phyloP scores from a whole-genome alignment of 768 basidiomycete species.

The Suillus clintonianus region DNA sequence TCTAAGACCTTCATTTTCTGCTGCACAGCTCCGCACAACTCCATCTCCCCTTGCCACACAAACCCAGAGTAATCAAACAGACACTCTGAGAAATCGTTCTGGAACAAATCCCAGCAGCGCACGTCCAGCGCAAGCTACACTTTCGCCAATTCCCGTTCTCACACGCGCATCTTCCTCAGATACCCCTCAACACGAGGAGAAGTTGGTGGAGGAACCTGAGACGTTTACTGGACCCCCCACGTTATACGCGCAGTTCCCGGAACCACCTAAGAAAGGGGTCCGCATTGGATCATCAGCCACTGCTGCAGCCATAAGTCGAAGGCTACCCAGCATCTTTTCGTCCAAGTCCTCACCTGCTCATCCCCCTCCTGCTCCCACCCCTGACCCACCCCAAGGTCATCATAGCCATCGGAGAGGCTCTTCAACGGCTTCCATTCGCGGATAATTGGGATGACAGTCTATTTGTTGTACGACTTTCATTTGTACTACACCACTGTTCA shows the following conservation, averaged over 20 bases:
- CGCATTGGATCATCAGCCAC: constrained; percentile 43
- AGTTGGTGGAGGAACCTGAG: constrained; percentile 47
- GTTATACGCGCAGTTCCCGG: constrained; percentile 72
- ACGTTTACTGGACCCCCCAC: constrained; percentile 64
- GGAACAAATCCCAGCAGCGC: constrained; percentile 64
- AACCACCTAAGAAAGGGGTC: constrained; percentile 58
- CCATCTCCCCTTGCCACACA: constrained; percentile 39
- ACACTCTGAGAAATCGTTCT: constrained; percentile 53
- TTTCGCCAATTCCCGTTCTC: constrained; percentile 42
- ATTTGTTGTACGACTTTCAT: constrained; percentile 6
- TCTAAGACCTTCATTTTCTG: constrained; percentile 74
- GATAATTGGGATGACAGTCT: constrained; percentile 12
- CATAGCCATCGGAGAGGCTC: constrained; percentile 44
- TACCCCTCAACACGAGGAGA: constrained; percentile 39
- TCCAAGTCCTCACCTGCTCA: constrained; percentile 45
- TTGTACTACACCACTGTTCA: constrained; percentile 7
- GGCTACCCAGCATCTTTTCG: constrained; percentile 70
- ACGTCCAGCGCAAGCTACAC: constrained; percentile 43
- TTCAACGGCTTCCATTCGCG: constrained; percentile 39
- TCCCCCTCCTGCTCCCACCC: constrained; percentile 34
- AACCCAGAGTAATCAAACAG: constrained; percentile 42
- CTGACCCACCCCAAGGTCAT: constrained; percentile 21
- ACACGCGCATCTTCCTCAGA: constrained; percentile 62
- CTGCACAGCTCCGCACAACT: constrained; percentile 67
- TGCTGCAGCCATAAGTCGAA: constrained; percentile 51